Base-by-base conservation (phyloP, 768 basidiomycete species). In the Tricholoma sp. region DNA sequence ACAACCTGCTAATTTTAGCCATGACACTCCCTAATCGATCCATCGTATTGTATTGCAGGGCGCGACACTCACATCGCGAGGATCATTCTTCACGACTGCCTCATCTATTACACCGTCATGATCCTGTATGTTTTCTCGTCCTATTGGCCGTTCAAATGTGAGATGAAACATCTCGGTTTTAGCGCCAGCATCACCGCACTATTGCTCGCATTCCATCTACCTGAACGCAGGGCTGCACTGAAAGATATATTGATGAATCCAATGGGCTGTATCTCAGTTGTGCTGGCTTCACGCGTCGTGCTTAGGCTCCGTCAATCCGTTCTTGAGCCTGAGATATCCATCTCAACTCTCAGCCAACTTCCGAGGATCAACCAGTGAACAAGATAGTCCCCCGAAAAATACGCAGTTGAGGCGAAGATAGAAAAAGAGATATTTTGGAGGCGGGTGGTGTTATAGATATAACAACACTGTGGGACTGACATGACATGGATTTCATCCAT, bases 321-420 rank as follows among this genome's bases (percentile, higher is more conserved):
- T 5, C 2, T 5, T 2, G 8, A 43, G 19, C 41, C 41, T 19
- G 41, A 19, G 5, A 19, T 19, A 18, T 43, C 41, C 41, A n/a
- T 43, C n/a, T 18, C 18, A 18, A 43, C 41, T 18, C 41, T 43
- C 54, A 77, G 60, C 22, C 22, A 14, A 21, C 45, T 46, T 21
- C 45, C 31, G 10, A 32, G 6, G 10, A 1, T 7, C 31, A 32
- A 8, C 31, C 10, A 7, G 8, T 7, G 8, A 11, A 32, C 31
- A 9, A 32, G 31, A 32, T 32, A 27, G 24, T 5, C 24, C 5
- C 5, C 24, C 4, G 1, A 5, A 8, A 7, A 5, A 32, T 32
- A 11, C 31, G 1, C 10, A 7, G n/a, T 27, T 27, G 2, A 27
- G 24, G 24, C 16, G 14, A n/a, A n/a, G 37, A 16, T 39, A n/a